Evolutionary conservation across 257 asterid species (phyloP), one percentile per base, ranked within the genome.

Genomic region (Fraxinus americana): DNA sequence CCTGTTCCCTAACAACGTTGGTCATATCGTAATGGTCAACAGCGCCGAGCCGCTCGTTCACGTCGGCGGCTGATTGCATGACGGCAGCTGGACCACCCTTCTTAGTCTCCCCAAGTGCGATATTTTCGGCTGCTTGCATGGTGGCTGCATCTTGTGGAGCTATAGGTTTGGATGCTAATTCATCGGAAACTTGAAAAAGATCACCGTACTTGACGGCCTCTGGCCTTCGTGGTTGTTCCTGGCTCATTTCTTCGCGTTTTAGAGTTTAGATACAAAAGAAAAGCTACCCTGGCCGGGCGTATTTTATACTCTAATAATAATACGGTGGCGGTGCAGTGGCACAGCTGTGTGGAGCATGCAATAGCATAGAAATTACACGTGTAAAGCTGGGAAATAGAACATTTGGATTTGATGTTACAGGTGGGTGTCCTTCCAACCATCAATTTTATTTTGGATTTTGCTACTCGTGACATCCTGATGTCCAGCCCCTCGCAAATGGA

Each of bases 71-170:
- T 0, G 94, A 85, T 52, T 91, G 89, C 92, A 92, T 66, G 32
- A 77, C 79, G 0, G 87, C 85, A 1, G 93, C 94, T 2, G 97
- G 87, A 1, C 92, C 90, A 0, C 87, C 97, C 71, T 71, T 81
- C 5, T 71, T 86, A 12, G 84, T 78, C 65, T 87, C 82, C 19
- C 96, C 97, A 13, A 90, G 82, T 11, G 77, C 85, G 43, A 39
- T 10, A 35, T 63, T 81, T 83, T 94, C 98, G 1, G 94, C 97
- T 1, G 89, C 77, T 76, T 89, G 93, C 80, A 92, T 77, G 25
- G 77, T 29, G 61, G 94, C 89, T 52, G 97, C 97, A 66, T 90
- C 98, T 75, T 85, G 85, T 29, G 92, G 97, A 2, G 94, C 80
- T 36, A 94, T 79, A 1, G 88, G 84, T 36, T 89, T 76, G 2